Base-by-base conservation (phyloP, 148 eudicot genomes). In the Pouteria glomerata region DNA sequence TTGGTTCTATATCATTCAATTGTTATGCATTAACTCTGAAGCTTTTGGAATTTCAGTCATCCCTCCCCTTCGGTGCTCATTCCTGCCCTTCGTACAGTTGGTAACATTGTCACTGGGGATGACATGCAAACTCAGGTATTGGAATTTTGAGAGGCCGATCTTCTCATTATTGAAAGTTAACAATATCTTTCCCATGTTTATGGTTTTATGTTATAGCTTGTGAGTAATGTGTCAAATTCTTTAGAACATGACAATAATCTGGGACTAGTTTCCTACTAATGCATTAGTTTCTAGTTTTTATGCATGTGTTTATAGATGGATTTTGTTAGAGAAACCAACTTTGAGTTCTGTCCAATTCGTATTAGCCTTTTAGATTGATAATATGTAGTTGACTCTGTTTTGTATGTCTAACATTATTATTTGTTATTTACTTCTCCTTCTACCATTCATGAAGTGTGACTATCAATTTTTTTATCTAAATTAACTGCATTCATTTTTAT, bases 31-130 rank as follows among this genome's bases (percentile, higher is more conserved):
- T 47, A 30, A 68, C 8, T 0, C 8, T 21, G 42, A 31, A 18
- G 4, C 26, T 23, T 64, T 57, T 59, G 35, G 8, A 34, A 23
- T 47, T 44, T 51, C 77, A 84, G 87, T 47, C 84, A 84, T 61
- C 80, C 73, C 14, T 84, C 87, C 33, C 77, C 84, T n/a, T 63
- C 80, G 3, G 87, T 84, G 13, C 80, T 84, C 51, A 81, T 83
- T 68, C 87, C 87, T 75, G 84, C 84, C 18, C 84, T 83, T 53
- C 84, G 84, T 6, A 83, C 87, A 51, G 82, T 84, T 73, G 87
- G 87, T 27, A 81, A 84, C 73, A 84, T 81, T 59, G 84, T 78
- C 30, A 83, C 84, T 8, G 82, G 84, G n/a, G 82, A 78, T 73
- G 83, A 79, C 71, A 35, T 70, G 39, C 82, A 81, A 71, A 84